Conservation (phyloP, 2,329 filamentous ascomycete genomes). For the Lojkania enalia region DNA sequence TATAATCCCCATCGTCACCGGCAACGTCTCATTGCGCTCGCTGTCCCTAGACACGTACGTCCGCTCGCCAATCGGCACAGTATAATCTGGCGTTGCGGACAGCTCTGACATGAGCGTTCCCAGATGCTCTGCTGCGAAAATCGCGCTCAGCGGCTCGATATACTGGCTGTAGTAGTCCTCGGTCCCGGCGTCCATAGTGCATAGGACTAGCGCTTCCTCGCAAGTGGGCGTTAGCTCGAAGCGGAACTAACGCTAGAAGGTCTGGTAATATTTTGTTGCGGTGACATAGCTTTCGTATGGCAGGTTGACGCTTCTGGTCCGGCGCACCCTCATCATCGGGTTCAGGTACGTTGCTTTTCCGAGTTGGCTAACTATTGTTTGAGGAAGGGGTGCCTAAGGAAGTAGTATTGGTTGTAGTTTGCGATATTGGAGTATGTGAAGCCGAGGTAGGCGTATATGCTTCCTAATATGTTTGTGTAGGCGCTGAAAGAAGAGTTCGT, state of each 20-base stretch:
- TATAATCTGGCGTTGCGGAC: slow-evolving; percentile 14
- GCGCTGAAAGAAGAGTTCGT: slow-evolving; percentile 15
- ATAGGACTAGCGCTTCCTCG: slow-evolving; percentile 14
- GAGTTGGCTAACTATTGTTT: slow-evolving; percentile 12
- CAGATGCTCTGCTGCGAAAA: slow-evolving; percentile 10
- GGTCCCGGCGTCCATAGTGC: slow-evolving; percentile 13
- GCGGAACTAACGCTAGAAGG: slow-evolving; percentile 11
- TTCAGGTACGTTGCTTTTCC: slow-evolving; percentile 16
- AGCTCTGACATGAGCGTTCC: slow-evolving; percentile 14
- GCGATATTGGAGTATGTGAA: slow-evolving; percentile 17
- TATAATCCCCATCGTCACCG: slow-evolving; percentile 18
- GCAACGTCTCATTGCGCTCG: slow-evolving; percentile 15
- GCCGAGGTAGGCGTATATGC: slow-evolving; percentile 15
- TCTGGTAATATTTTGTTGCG: slow-evolving; percentile 9
- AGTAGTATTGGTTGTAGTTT: slow-evolving; percentile 16
- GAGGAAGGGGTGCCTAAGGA: slow-evolving; percentile 12
- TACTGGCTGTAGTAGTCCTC: slow-evolving; percentile 14
- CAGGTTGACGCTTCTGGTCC: slow-evolving; percentile 10
- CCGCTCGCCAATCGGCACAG: slow-evolving; percentile 15
- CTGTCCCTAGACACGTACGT: slow-evolving; percentile 10
- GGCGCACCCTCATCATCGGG: slow-evolving; percentile 13
- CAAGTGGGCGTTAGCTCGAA: slow-evolving; percentile 12
- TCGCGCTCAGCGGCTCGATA: slow-evolving; percentile 1
- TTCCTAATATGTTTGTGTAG: slow-evolving; percentile 10
- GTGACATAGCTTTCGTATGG: slow-evolving; percentile 8